Percentiles rank a stretch among this genome's conserved stretches.
Evolutionary conservation across 2,329 filamentous ascomycete genomes (phyloP).

Genomic region (Stachybotrys elegans): DNA sequence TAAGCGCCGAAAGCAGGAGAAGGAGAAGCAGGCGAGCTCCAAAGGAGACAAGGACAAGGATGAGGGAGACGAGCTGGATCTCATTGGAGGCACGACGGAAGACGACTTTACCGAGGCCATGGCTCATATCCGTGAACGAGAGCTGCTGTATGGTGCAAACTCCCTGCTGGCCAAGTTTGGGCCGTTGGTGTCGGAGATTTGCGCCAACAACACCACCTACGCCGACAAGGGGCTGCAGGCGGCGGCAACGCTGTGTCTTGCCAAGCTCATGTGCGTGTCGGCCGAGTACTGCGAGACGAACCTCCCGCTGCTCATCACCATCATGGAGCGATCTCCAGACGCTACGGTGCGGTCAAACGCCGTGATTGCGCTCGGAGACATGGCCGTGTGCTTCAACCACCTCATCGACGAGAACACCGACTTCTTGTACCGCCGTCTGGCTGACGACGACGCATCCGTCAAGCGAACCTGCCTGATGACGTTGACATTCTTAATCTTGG

Average conservation of each 20-base stretch:
- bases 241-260: constrained; percentile 87
- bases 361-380: constrained; percentile 94
- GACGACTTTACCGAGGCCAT: constrained; percentile 89
- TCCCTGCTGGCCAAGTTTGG: constrained; percentile 89
- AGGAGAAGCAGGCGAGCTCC: constrained; percentile 59
- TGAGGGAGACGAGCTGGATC: constrained; percentile 84
- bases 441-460: constrained; percentile 81
- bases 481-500: constrained; percentile 91
- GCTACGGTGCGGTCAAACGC: constrained; percentile 93
- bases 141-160: constrained; percentile 74
- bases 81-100: constrained; percentile 94
- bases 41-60: constrained; percentile 50
- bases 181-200: constrained; percentile 87
- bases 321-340: constrained; percentile 90
- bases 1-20: constrained; percentile 89
- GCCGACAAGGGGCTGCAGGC: constrained; percentile 86
- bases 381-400: constrained; percentile 99
- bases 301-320: constrained; percentile 89
- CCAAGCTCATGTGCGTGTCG: constrained; percentile 98
- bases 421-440: constrained; percentile 89
- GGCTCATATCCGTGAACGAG: constrained; percentile 75
- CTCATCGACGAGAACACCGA: constrained; percentile 99
- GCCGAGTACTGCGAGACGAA: constrained; percentile 94
- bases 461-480: constrained; percentile 99
- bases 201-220: constrained; percentile 90